Percentiles rank a stretch among this genome's conserved stretches.
Evolutionary conservation across 495 filamentous ascomycete genomes (phyloP).

Genomic region (Oleoguttula mirabilis): DNA sequence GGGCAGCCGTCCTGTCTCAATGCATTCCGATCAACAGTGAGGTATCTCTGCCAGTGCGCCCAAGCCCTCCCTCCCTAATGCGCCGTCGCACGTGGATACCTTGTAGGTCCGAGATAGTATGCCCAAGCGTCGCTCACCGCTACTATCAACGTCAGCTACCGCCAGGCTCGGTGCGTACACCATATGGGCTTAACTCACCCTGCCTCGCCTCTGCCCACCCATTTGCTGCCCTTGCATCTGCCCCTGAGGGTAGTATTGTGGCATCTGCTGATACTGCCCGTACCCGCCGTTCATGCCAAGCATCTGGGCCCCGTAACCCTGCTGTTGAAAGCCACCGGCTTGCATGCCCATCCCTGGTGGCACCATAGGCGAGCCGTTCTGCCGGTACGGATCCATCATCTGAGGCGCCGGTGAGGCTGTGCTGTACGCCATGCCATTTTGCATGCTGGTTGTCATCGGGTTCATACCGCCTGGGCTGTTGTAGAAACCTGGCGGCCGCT

Average conservation of each 20-base stretch:
- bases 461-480: constrained; percentile 9
- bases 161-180: too few species aligned
- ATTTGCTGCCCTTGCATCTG: constrained; percentile 12
- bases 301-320: background rate
- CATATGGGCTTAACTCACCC: constrained; percentile 3
- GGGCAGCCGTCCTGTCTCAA: too few species aligned
- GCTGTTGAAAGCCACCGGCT: background rate
- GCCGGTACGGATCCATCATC: constrained; percentile 13
- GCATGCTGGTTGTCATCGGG: background rate
- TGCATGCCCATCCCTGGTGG: constrained; percentile 16
- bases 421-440: constrained; percentile 12
- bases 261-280: constrained; percentile 7
- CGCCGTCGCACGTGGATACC: too few species aligned
- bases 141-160: too few species aligned
- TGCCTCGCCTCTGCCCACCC: constrained; percentile 9
- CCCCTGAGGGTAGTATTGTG: constrained; percentile 2
- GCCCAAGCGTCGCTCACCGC: too few species aligned
- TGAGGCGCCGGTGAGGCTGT: constrained; percentile 2
- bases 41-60: too few species aligned
- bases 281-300: constrained; percentile 3
- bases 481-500: constrained; percentile 15
- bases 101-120: too few species aligned
- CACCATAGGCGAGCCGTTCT: constrained; percentile 11
- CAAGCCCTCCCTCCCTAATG: too few species aligned
- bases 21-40: too few species aligned